phyloP scores from a whole-genome alignment of 441 rosid genomes.

The Bocquillonia castaneifolia region DNA sequence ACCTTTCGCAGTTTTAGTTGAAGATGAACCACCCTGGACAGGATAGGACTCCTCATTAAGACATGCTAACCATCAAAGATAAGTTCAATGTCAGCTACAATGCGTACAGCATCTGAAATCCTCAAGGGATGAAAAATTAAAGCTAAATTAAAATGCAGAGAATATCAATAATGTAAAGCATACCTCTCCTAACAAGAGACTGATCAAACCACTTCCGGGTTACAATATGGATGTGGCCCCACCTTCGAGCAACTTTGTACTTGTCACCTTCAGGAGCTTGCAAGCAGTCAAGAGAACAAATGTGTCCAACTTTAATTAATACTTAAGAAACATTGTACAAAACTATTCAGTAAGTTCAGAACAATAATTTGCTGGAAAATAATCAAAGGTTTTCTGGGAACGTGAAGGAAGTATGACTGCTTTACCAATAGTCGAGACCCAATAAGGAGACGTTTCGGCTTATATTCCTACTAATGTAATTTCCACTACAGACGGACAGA shows the following conservation, averaged over 20 bases:
- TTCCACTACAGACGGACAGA: not conserved
- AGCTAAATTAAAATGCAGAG: slow-evolving; percentile 13
- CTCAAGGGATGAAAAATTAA: slow-evolving; percentile 3
- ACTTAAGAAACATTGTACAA: not conserved
- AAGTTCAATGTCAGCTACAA: slow-evolving; percentile 34
- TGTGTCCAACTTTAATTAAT: not conserved
- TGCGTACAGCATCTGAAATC: slow-evolving; percentile 19
- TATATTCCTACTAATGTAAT: no score
- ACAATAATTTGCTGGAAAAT: not conserved
- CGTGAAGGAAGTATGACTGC: no score
- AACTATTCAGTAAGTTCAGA: not conserved
- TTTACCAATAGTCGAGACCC: no score
- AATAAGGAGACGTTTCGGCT: no score
- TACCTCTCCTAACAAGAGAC: slow-evolving; percentile 80
- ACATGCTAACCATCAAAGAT: slow-evolving; percentile 60
- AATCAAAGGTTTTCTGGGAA: not conserved
- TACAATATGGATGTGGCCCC: slow-evolving; percentile 90
- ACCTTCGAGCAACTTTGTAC: slow-evolving; percentile 79
- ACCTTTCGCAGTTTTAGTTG: slow-evolving; percentile 38
- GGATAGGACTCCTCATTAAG: slow-evolving; percentile 87
- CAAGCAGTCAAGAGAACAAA: slow-evolving; percentile 52
- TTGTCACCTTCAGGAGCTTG: slow-evolving; percentile 94
- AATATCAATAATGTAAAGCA: slow-evolving; percentile 21
- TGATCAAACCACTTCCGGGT: slow-evolving; percentile 88
- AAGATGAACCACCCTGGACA: slow-evolving; percentile 55